These are phyloP conservation scores for Claviceps sorghi DNA, from an alignment of 2,329 filamentous ascomycete species.

Conservation along the genomic window DNA sequence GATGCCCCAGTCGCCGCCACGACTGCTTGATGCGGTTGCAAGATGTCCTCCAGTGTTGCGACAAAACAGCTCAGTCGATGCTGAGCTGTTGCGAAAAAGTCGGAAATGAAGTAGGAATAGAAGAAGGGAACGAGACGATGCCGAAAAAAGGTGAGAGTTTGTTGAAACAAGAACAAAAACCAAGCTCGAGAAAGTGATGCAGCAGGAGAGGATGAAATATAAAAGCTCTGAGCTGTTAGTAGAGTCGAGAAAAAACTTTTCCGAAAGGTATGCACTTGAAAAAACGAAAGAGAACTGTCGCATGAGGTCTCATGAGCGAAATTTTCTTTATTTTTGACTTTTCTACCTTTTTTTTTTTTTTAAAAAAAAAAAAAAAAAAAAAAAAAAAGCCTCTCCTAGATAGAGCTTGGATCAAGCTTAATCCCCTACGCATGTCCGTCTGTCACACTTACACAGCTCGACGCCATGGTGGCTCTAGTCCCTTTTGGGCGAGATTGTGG, in stretches of 20 bases:
- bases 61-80: conserved; percentile 5
- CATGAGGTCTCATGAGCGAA: neutral
- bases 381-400: too few relatives aligned
- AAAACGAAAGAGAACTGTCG: neutral
- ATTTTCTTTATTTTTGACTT: too few relatives aligned
- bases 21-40: conserved; percentile 5
- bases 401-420: neutral
- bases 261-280: neutral
- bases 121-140: neutral
- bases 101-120: neutral
- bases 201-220: neutral
- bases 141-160: neutral
- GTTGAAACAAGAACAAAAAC: neutral
- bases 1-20: conserved; percentile 8
- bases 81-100: conserved; percentile 2
- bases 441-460: neutral
- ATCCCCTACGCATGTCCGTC: neutral
- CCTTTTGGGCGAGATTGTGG: neutral
- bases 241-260: neutral
- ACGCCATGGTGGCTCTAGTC: neutral
- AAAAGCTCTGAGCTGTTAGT: neutral
- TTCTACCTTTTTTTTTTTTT: neutral
- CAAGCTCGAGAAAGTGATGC: neutral
- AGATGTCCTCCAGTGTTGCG: conserved; percentile 9
- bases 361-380: too few relatives aligned